Evolutionary conservation across 371 early-diverging fungal species (phyloP).

Genomic region (Sporodiniella umbellata): DNA sequence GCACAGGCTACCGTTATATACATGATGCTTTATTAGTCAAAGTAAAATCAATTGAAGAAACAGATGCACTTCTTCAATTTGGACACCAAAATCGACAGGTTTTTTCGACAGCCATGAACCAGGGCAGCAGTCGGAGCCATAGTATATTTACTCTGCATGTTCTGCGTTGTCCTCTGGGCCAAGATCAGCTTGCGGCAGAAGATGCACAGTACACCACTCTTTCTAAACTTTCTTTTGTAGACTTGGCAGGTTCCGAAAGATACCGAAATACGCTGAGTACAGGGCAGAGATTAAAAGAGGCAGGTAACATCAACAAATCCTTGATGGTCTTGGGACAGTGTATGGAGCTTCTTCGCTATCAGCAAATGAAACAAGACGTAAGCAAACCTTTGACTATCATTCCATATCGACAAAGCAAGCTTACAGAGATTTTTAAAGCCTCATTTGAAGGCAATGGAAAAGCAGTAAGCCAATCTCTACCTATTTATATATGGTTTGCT

Average conservation of each 20-base stretch:
- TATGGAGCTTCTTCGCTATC: conserved; percentile 61
- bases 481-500: too few relatives aligned
- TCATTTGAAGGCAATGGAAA: conserved; percentile 67
- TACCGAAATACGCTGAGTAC: conserved; percentile 75
- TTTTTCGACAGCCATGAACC: conserved; percentile 61
- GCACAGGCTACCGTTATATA: conserved; percentile 58
- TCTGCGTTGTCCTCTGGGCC: conserved; percentile 55
- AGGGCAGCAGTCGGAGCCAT: conserved; percentile 66
- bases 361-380: conserved; percentile 45
- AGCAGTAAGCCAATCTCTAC: too few relatives aligned
- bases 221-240: conserved; percentile 81
- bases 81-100: conserved; percentile 64
- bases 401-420: conserved; percentile 68
- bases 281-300: conserved; percentile 88
- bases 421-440: conserved; percentile 69
- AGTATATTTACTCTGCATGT: conserved; percentile 70
- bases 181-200: conserved; percentile 46
- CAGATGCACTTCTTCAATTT: conserved; percentile 53
- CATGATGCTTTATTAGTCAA: conserved; percentile 57
- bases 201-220: conserved; percentile 44
- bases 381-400: conserved; percentile 53
- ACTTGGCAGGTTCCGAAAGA: conserved; percentile 96
- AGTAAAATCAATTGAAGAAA: conserved; percentile 57
- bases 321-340: conserved; percentile 94
- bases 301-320: conserved; percentile 92